A percentile compares a stretch with the other conserved stretches of the same genome.
Evolutionary conservation across 768 basidiomycete species (phyloP).

Genomic region (Boletus reticulatus): DNA sequence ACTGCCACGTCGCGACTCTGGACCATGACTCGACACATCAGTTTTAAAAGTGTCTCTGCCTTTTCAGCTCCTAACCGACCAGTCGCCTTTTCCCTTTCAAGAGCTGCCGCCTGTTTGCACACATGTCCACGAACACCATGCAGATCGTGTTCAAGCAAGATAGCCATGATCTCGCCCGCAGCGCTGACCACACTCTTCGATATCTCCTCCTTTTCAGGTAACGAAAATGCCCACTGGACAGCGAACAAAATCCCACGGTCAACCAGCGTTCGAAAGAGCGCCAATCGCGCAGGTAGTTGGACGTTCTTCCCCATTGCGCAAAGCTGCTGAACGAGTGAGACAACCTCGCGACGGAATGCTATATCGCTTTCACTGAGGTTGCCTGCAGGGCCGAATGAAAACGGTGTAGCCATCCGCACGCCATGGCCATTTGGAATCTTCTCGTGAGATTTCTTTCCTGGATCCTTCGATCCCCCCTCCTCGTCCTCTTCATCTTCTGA

Average conservation of each 20-base stretch:
- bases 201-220: slow-evolving; percentile 53
- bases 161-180: slow-evolving; percentile 81
- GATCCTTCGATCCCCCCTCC: slow-evolving; percentile 25
- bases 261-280: slow-evolving; percentile 82
- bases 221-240: slow-evolving; percentile 89
- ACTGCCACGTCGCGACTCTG: slow-evolving; percentile 80
- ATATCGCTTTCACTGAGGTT: slow-evolving; percentile 55
- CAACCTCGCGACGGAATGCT: slow-evolving; percentile 66
- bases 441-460: slow-evolving; percentile 40
- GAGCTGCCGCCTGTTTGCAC: slow-evolving; percentile 74
- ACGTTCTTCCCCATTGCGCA: slow-evolving; percentile 97
- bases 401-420: slow-evolving; percentile 28
- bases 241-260: slow-evolving; percentile 87
- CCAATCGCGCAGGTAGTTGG: slow-evolving; percentile 81
- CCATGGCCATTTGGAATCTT: slow-evolving; percentile 33
- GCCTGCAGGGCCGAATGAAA: slow-evolving; percentile 58
- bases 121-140: slow-evolving; percentile 83
- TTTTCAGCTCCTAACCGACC: slow-evolving; percentile 57
- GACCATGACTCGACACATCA: slow-evolving; percentile 77
- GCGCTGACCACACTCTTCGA: slow-evolving; percentile 68
- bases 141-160: slow-evolving; percentile 88
- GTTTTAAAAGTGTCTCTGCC: slow-evolving; percentile 71
- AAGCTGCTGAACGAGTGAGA: slow-evolving; percentile 87
- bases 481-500: slow-evolving; percentile 30
- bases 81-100: slow-evolving; percentile 60